These are phyloP conservation scores for Quercus cerris DNA, from an alignment of 306 rosid genomes.

Conservation along the genomic window DNA sequence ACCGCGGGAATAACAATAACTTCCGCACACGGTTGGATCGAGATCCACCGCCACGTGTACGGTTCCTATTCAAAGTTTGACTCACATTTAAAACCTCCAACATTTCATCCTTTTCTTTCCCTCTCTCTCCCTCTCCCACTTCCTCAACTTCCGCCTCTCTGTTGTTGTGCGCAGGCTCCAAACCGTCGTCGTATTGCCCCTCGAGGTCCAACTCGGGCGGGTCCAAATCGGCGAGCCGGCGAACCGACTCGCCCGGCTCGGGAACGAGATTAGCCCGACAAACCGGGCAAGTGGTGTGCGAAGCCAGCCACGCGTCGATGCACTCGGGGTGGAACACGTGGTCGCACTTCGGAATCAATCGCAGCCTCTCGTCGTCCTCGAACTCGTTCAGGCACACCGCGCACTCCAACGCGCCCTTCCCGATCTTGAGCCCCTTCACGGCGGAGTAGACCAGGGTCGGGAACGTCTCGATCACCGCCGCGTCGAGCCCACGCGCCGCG, in stretches of 20 bases:
- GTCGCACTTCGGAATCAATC: constrained; percentile 87
- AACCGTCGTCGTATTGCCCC: constrained; percentile 34
- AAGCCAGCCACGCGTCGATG: constrained; percentile 71
- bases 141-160: background rate
- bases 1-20: constrained; percentile 53
- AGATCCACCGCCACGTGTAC: constrained; percentile 17
- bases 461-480: constrained; percentile 44
- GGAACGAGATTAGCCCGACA: constrained; percentile 75
- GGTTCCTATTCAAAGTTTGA: constrained; percentile 51
- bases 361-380: constrained; percentile 79
- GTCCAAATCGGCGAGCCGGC: background rate
- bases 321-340: constrained; percentile 91
- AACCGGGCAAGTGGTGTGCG: constrained; percentile 89
- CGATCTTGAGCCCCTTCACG: constrained; percentile 65
- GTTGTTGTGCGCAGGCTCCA: background rate
- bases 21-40: background rate
- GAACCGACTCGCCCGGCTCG: constrained; percentile 33
- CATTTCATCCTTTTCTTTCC: background rate
- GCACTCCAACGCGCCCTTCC: constrained; percentile 70
- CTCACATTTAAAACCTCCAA: background rate
- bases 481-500: constrained; percentile 61
- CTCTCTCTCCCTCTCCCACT: background rate
- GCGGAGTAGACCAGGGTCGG: constrained; percentile 65
- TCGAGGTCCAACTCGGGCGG: constrained; percentile 33
- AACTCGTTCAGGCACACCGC: constrained; percentile 87